These are phyloP conservation scores for Coleophoma cylindrospora DNA, from an alignment of 2,329 filamentous ascomycete genomes.

Conservation along the genomic window DNA sequence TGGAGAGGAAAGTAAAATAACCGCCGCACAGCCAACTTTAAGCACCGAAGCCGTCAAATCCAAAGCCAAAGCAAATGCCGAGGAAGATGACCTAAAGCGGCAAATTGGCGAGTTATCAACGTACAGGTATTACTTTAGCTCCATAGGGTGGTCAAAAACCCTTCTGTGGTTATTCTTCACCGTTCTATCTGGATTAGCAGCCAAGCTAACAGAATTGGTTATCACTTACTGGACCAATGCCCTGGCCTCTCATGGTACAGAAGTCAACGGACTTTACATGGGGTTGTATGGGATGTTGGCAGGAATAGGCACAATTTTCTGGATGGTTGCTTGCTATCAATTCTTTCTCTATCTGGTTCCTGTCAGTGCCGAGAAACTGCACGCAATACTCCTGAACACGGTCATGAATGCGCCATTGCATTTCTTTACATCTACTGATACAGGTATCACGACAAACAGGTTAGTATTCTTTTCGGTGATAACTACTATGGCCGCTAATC, in stretches of 20 bases:
- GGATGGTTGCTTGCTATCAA: constrained; percentile 18
- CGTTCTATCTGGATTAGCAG: constrained; percentile 5
- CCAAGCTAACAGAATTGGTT: constrained; percentile 14
- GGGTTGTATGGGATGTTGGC: constrained; percentile 8
- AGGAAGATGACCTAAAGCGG: constrained; percentile 13
- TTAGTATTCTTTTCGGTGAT: not conserved
- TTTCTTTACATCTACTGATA: constrained; percentile 17
- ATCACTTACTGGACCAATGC: constrained; percentile 21
- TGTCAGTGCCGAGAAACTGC: constrained; percentile 42
- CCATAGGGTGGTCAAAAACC: constrained; percentile 14
- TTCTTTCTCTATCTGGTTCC: constrained; percentile 48
- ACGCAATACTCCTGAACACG: constrained; percentile 40
- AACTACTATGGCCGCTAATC: not conserved
- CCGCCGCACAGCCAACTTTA: not conserved
- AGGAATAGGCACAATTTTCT: not conserved
- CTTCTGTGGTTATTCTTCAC: constrained; percentile 4
- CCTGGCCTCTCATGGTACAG: constrained; percentile 3
- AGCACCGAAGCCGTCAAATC: not conserved
- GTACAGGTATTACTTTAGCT: constrained; percentile 22
- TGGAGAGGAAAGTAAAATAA: not conserved
- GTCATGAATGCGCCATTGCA: constrained; percentile 35
- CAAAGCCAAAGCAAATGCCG: not conserved
- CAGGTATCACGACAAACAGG: constrained; percentile 14
- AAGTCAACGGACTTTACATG: constrained; percentile 9
- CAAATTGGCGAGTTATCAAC: constrained; percentile 19